Evolutionary conservation across 495 filamentous ascomycete species (phyloP), one percentile per base, ranked within the genome.

Genomic region (Daldinia concentrica): DNA sequence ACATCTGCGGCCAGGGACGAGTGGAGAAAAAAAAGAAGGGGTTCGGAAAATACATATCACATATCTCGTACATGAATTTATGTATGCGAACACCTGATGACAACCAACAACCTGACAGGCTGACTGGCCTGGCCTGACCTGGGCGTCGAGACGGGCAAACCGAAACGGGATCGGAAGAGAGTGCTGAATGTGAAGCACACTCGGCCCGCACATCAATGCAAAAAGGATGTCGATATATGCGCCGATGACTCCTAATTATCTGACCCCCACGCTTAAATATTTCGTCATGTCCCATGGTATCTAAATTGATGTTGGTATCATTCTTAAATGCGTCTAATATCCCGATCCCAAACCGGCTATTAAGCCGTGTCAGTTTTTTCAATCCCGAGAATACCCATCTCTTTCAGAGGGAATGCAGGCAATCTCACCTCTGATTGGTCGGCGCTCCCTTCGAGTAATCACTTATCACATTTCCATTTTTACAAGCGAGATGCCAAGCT

Each of bases 401-500:
- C 41, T 22, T 43, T 27, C 19, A 45, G 59, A 32, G 41, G 29
- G 50, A 34, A 66, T 58, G 51, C n/a, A 52, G 24, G 27, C 58
- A 45, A 55, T 26, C 19, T 54, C 26, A 17, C 5, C 54, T 43
- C 51, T 73, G 71, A 69, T 73, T 73, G 71, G 66, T 17, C 30
- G 54, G 51, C 39, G 45, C 41, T 41, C 37, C 57, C 51, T 34
- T 43, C 12, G 51, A 52, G 36, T 48, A 37, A 43, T 73, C 52
- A 69, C 62, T 39, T 63, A 51, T 73, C 71, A 73, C 52, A 69
- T 73, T 73, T 73, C 71, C 71, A 69, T 73, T 73, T 73, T 73
- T 58, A 48, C 64, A 73, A 73, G 58, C 66, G 58, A 68, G 71
- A 73, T 64, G 71, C 71, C 66, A 69, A 58, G 71, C 69, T 69